Percentiles rank a stretch among this genome's conserved stretches.
Conservation (phyloP, 768 basidiomycete species). For the Tricholoma terreum region DNA sequence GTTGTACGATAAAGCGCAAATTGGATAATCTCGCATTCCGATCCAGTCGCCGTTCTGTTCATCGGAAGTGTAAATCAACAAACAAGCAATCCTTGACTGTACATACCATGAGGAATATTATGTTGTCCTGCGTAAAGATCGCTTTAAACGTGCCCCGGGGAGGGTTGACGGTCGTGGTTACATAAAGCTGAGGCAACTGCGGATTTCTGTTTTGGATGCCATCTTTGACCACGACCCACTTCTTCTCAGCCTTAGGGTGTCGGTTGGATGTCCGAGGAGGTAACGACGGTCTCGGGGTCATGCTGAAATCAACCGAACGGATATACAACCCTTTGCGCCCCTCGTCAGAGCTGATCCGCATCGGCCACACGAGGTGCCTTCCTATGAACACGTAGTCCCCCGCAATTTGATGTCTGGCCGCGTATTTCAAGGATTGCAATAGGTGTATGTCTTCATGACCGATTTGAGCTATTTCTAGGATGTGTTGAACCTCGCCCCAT, state of each 20-base stretch:
- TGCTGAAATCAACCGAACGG: background rate
- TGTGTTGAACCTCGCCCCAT: background rate
- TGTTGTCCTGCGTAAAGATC: background rate
- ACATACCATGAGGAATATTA: conserved; percentile 2
- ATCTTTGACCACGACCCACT: background rate
- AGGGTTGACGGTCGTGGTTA: background rate
- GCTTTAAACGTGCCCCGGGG: background rate
- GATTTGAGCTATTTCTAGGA: background rate
- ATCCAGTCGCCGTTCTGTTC: background rate
- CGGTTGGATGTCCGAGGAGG: background rate
- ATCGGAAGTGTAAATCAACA: background rate
- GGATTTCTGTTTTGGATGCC: background rate
- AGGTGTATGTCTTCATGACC: background rate
- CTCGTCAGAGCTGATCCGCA: background rate
- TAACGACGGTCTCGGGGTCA: background rate
- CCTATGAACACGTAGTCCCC: background rate
- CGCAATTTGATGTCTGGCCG: background rate
- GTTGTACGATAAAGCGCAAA: background rate
- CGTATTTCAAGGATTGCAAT: background rate
- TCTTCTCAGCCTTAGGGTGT: background rate
- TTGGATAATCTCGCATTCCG: background rate
- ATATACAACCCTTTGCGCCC: background rate
- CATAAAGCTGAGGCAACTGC: background rate
- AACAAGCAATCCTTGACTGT: background rate
- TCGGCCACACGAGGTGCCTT: background rate